Conservation (phyloP, 495 filamentous ascomycete species). For the Aspergillus olivimuriae region DNA sequence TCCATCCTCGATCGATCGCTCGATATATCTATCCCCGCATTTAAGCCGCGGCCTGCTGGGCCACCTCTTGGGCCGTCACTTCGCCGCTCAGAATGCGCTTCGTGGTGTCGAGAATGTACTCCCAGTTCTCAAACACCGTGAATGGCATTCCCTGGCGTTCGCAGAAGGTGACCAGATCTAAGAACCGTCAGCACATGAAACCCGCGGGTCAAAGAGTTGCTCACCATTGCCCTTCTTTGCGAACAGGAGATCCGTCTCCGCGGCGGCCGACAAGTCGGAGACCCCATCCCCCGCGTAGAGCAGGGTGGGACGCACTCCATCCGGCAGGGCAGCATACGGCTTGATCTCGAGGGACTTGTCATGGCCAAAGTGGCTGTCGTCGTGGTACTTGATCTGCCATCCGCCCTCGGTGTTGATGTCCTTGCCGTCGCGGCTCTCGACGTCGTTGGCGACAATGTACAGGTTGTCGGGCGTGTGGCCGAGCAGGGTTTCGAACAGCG, state of each 20-base stretch:
- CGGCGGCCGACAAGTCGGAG: constrained; percentile 79
- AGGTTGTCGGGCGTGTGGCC: constrained; percentile 62
- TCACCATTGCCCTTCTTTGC: constrained; percentile 84
- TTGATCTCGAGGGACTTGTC: constrained; percentile 88
- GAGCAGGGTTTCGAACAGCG: constrained; percentile 69
- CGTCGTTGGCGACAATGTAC: constrained; percentile 80
- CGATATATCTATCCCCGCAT: background rate
- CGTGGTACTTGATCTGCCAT: constrained; percentile 84
- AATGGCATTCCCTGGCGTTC: constrained; percentile 72
- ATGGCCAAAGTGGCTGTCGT: constrained; percentile 83
- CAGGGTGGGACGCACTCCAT: constrained; percentile 60
- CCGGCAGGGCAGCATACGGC: constrained; percentile 69
- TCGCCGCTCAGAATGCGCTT: constrained; percentile 65
- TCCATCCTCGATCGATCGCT: background rate
- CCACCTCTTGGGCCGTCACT: constrained; percentile 28
- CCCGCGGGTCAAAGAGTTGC: constrained; percentile 11
- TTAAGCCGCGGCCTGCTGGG: background rate
- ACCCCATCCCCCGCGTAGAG: constrained; percentile 91
- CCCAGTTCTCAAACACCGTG: constrained; percentile 74
- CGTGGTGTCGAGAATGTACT: constrained; percentile 62
- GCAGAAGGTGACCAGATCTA: constrained; percentile 79
- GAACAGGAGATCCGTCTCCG: constrained; percentile 83
- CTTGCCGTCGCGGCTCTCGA: constrained; percentile 60
- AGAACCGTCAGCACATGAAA: constrained; percentile 2
- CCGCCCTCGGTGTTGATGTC: constrained; percentile 69